A percentile compares a stretch with the other conserved stretches of the same genome.
phyloP scores from a whole-genome alignment of 768 basidiomycete genomes.

The Dacryopinax spathularia region DNA sequence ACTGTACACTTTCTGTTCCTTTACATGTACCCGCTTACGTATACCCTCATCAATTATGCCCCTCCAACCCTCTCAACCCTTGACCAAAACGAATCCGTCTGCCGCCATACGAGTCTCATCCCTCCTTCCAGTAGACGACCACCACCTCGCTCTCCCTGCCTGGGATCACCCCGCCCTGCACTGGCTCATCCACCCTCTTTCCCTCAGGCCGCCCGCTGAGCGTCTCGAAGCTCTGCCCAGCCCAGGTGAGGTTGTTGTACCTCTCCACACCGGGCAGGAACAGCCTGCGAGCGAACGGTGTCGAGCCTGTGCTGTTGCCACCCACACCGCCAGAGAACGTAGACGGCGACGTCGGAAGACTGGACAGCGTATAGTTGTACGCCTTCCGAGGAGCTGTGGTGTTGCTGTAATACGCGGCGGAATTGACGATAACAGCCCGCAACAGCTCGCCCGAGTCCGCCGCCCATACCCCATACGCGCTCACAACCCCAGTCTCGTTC shows the following conservation, averaged over 20 bases:
- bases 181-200: neutral
- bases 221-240: neutral
- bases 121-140: neutral
- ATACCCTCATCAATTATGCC: neutral
- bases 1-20: no score
- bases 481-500: neutral
- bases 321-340: no score
- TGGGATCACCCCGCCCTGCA: neutral
- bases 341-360: neutral
- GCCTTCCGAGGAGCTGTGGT: neutral
- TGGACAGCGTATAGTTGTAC: neutral
- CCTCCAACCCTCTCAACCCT: neutral
- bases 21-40: no score
- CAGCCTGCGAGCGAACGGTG: neutral
- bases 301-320: neutral
- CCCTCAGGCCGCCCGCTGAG: neutral
- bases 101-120: neutral
- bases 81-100: neutral
- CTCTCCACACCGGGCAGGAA: neutral
- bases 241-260: neutral
- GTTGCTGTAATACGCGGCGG: neutral
- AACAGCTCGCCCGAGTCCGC: neutral
- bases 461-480: neutral
- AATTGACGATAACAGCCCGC: neutral
- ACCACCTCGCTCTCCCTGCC: neutral